Conservation (phyloP, 106 monocot species). For the Dactylorhiza incarnata region DNA sequence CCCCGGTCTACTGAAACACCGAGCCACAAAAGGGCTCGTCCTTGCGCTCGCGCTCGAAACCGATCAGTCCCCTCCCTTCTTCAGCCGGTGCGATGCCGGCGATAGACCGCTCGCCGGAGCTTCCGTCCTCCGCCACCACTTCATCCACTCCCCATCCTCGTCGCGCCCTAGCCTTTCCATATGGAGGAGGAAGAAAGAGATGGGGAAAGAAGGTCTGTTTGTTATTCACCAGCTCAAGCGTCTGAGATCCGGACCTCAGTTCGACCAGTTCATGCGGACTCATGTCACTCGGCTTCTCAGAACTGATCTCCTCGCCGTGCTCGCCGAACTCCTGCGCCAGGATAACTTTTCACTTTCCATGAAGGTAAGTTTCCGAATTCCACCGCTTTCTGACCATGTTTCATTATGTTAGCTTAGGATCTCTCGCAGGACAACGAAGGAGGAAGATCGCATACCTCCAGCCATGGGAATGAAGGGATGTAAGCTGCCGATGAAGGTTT, state of each 20-base stretch:
- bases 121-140: not conserved
- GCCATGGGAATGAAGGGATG: too few relatives aligned
- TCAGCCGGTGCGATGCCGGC: not conserved
- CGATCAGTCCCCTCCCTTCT: not conserved
- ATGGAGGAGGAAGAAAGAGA: constrained; percentile 98
- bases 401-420: too few relatives aligned
- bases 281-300: constrained; percentile 79
- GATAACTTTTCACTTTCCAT: constrained; percentile 69
- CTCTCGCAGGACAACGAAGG: too few relatives aligned
- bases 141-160: constrained; percentile 12
- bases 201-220: constrained; percentile 97
- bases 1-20: not conserved
- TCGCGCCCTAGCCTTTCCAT: constrained; percentile 90
- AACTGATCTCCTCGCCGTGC: constrained; percentile 82
- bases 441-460: too few relatives aligned
- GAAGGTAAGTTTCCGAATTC: constrained; percentile 44
- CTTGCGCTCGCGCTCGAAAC: not conserved
- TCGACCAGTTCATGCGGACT: constrained; percentile 71
- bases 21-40: not conserved
- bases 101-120: not conserved
- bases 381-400: too few relatives aligned
- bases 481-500: too few relatives aligned
- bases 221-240: constrained; percentile 89
- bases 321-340: constrained; percentile 87
- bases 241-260: constrained; percentile 28